phyloP scores from a whole-genome alignment of 805 yeast genomes.

The Lipomyces starkeyi region DNA sequence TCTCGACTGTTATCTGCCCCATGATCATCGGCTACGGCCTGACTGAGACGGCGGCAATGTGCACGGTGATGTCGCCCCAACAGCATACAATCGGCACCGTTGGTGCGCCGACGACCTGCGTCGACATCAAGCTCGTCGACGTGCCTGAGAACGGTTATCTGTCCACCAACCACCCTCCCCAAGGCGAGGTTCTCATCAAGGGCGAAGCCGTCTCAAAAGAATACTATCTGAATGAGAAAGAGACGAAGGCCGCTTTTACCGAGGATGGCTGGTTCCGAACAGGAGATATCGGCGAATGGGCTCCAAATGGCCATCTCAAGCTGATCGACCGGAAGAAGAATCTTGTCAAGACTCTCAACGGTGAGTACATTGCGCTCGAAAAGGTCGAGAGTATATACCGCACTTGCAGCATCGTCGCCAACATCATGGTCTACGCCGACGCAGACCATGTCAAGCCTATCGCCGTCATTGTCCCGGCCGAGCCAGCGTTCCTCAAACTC shows the following conservation, averaged over 20 bases:
- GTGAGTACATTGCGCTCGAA: conserved; percentile 97
- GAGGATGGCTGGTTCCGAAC: conserved; percentile 95
- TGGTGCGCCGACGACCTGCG: conserved; percentile 82
- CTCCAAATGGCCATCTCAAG: conserved; percentile 74
- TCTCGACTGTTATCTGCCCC: conserved; percentile 77
- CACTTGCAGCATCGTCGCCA: conserved; percentile 74
- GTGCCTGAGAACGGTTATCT: conserved; percentile 89
- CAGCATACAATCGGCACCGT: conserved; percentile 75
- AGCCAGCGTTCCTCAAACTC: conserved; percentile 63
- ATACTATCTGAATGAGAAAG: conserved; percentile 82
- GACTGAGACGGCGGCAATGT: conserved; percentile 94
- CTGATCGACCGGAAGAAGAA: conserved; percentile 95
- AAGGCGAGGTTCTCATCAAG: conserved; percentile 86
- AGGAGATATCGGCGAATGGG: conserved; percentile 97
- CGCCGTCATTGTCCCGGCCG: conserved; percentile 87
- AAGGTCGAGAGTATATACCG: conserved; percentile 91
- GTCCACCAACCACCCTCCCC: conserved; percentile 72
- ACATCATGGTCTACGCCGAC: conserved; percentile 95
- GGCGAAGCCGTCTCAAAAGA: conserved; percentile 77
- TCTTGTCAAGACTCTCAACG: conserved; percentile 92
- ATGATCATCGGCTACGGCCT: conserved; percentile 94
- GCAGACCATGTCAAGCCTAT: conserved; percentile 85
- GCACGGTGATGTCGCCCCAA: conserved; percentile 68
- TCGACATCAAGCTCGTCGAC: conserved; percentile 87
- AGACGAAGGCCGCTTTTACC: conserved; percentile 74